A percentile compares a stretch with the other conserved stretches of the same genome.
Conservation (phyloP, 2,329 filamentous ascomycete genomes). For the Hyphodiscus sp. region DNA sequence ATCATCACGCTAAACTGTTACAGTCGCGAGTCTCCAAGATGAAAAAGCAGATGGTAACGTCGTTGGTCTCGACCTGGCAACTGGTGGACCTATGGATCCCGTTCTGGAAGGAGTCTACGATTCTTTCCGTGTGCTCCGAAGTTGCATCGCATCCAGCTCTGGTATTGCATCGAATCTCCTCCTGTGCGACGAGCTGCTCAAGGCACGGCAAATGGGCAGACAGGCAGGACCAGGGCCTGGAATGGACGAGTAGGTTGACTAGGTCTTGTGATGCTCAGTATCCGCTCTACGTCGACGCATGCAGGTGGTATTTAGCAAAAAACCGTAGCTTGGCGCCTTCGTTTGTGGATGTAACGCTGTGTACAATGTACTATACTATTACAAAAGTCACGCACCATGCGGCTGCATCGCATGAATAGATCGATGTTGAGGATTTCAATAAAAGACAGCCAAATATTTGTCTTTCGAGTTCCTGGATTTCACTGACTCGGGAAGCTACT, state of each 20-base stretch:
- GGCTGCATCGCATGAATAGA: conserved; percentile 13
- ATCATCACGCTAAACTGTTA: conserved; percentile 16
- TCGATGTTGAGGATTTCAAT: conserved; percentile 1
- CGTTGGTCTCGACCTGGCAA: conserved; percentile 79
- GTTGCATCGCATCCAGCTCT: conserved; percentile 87
- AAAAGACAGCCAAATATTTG: neutral
- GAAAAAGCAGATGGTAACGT: conserved; percentile 77
- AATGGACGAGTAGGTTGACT: conserved; percentile 44
- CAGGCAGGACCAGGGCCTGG: conserved; percentile 55
- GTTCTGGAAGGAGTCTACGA: conserved; percentile 89
- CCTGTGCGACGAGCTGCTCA: conserved; percentile 93
- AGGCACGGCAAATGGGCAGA: conserved; percentile 90
- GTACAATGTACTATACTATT: conserved; percentile 18
- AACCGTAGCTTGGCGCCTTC: conserved; percentile 7
- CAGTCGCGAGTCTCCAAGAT: conserved; percentile 81
- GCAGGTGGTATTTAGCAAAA: conserved; percentile 4
- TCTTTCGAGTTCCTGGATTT: neutral
- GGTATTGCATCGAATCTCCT: conserved; percentile 94
- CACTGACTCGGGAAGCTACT: neutral
- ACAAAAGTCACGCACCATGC: conserved; percentile 10
- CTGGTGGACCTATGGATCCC: conserved; percentile 92
- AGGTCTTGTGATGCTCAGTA: conserved; percentile 1
- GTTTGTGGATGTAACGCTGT: conserved; percentile 13
- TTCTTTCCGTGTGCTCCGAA: conserved; percentile 89
- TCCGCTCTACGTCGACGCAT: conserved; percentile 1